Evolutionary conservation across 1,284 basidiomycete genomes (phyloP).

Genomic region (Ceratobasidium sp.): DNA sequence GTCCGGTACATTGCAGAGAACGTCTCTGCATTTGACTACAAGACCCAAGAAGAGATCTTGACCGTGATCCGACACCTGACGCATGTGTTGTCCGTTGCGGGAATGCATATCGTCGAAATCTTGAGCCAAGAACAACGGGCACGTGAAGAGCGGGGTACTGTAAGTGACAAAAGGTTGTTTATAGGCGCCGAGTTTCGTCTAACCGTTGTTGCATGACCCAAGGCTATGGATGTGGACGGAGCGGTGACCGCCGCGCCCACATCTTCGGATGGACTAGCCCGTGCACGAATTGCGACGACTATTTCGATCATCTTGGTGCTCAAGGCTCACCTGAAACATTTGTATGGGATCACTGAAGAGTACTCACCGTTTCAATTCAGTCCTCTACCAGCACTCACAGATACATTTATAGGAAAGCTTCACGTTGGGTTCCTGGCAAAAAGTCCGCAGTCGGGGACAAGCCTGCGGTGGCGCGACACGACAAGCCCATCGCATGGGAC

Average conservation of each 20-base stretch:
- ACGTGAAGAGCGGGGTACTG: conserved; percentile 47
- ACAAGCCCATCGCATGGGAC: conserved; percentile 73
- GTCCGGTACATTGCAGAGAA: conserved; percentile 94
- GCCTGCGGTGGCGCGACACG: conserved; percentile 71
- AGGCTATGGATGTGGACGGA: conserved; percentile 31
- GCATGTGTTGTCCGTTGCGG: conserved; percentile 82
- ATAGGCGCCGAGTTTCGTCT: conserved; percentile 38
- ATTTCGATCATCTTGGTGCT: conserved; percentile 84
- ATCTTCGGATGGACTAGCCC: conserved; percentile 57
- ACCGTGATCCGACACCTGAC: conserved; percentile 86
- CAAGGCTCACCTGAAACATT: conserved; percentile 80
- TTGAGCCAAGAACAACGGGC: conserved; percentile 27
- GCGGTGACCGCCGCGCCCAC: conserved; percentile 38
- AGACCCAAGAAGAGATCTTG: conserved; percentile 91
- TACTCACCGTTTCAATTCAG: conserved; percentile 57
- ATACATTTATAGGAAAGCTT: conserved; percentile 74
- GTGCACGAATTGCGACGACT: conserved; percentile 66
- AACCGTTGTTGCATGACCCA: not conserved
- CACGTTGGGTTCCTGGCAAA: conserved; percentile 84
- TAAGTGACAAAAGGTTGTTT: conserved; percentile 48
- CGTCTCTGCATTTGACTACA: conserved; percentile 91
- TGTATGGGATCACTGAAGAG: conserved; percentile 90
- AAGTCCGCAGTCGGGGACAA: conserved; percentile 87
- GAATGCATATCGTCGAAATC: conserved; percentile 75
- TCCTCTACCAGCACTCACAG: conserved; percentile 27